Evolutionary conservation across 768 basidiomycete genomes (phyloP), one percentile per base, ranked within the genome.

Genomic region (Phaeotremella fagi): DNA sequence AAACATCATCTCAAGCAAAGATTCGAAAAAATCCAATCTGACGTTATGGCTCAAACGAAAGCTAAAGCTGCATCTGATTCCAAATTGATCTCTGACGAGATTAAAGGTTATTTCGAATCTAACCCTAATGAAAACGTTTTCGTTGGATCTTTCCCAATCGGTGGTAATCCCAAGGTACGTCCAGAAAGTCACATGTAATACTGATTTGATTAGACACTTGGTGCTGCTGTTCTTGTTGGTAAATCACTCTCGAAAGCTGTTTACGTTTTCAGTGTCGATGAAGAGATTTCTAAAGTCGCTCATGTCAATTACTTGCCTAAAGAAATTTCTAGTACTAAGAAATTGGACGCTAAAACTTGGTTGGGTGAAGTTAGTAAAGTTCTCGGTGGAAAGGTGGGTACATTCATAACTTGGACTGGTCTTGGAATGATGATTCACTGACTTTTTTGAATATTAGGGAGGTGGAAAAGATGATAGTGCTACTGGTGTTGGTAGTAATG

Each of bases 391-490:
- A 98, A 94, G 83, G 90, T 89, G 63, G 64, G 77, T 65, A 2
- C n/a, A n/a, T n/a, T n/a, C n/a, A n/a, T n/a, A n/a, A n/a, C n/a
- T n/a, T n/a, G n/a, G n/a, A n/a, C n/a, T n/a, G n/a, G n/a, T n/a
- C n/a, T n/a, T n/a, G n/a, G n/a, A n/a, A n/a, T n/a, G n/a, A n/a
- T n/a, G n/a, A n/a, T n/a, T n/a, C n/a, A n/a, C n/a, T n/a, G n/a
- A n/a, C n/a, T n/a, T n/a, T n/a, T n/a, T n/a, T n/a, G n/a, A n/a
- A n/a, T n/a, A n/a, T n/a, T 52, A 91, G 89, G 90, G 90, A 47
- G 95, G 95, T 50, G 95, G 95, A 14, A 97, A 92, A 75, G 89
- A 89, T 54, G 95, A 98, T 31, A 81, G 82, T 50, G 86, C 87
- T 1, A 90, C 92, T 68, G 95, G 95, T 23, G 83, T 94, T 14